Conservation (phyloP, 2,329 filamentous ascomycete genomes). For the Chaetothyriales sp. region DNA sequence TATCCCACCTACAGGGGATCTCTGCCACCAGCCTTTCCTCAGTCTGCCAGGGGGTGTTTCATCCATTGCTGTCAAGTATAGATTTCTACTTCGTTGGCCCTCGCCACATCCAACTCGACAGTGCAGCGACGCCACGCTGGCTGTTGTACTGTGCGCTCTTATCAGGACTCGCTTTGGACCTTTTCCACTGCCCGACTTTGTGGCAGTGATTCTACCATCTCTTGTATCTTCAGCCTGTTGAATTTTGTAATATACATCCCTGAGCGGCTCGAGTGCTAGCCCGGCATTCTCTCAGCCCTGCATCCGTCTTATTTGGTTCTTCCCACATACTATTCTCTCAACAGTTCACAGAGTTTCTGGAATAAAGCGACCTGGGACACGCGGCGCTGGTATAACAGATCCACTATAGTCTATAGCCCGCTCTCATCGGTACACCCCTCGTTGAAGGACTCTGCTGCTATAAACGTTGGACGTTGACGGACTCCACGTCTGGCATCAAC, state of each 20-base stretch:
- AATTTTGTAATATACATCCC: background rate
- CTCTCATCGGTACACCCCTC: background rate
- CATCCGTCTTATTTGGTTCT: background rate
- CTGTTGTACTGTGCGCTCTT: background rate
- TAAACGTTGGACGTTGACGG: background rate
- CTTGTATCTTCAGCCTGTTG: background rate
- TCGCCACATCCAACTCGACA: background rate
- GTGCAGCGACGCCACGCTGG: background rate
- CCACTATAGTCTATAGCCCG: background rate
- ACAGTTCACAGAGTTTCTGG: background rate
- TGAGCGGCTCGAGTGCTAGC: background rate
- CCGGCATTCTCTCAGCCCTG: background rate
- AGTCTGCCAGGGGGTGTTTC: background rate
- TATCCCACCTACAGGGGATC: background rate
- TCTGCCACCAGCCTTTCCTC: background rate
- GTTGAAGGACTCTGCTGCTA: background rate
- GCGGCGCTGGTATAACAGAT: background rate
- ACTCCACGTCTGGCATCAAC: too few relatives aligned
- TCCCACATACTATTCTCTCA: background rate
- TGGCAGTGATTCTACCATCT: background rate
- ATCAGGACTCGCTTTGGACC: background rate
- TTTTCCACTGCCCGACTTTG: background rate
- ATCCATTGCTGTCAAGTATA: background rate
- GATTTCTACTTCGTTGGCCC: background rate
- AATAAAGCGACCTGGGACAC: background rate